Percentiles rank a stretch among this genome's conserved stretches.
Conservation (phyloP, 768 basidiomycete species). For the Chiua virens region DNA sequence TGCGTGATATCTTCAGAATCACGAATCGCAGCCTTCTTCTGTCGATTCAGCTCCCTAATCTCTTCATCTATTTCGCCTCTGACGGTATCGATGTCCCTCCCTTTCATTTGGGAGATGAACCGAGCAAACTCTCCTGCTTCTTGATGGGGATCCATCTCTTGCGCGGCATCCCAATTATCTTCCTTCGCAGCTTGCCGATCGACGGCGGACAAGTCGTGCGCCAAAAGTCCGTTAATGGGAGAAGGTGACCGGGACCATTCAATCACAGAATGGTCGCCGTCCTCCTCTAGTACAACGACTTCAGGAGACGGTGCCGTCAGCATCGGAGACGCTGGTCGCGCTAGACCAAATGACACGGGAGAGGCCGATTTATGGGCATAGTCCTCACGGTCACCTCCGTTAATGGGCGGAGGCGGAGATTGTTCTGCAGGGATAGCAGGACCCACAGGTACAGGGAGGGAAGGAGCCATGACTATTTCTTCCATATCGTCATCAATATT, state of each 20-base stretch:
- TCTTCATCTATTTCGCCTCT: slow-evolving; percentile 91
- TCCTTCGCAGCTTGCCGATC: slow-evolving; percentile 26
- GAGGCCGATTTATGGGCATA: neutral
- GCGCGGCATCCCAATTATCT: slow-evolving; percentile 77
- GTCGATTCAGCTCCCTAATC: slow-evolving; percentile 75
- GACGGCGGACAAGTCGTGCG: slow-evolving; percentile 8
- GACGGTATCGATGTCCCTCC: slow-evolving; percentile 77
- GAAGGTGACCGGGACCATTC: slow-evolving; percentile 44
- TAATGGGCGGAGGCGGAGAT: slow-evolving; percentile 15
- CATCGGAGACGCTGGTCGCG: slow-evolving; percentile 11
- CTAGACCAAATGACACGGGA: slow-evolving; percentile 4
- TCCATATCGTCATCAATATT: slow-evolving; percentile 42
- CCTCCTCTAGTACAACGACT: slow-evolving; percentile 10
- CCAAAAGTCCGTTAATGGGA: slow-evolving; percentile 15
- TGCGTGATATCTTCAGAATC: slow-evolving; percentile 95
- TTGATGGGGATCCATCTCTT: slow-evolving; percentile 77
- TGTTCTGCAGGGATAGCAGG: neutral
- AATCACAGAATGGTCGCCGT: slow-evolving; percentile 25
- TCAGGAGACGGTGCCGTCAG: slow-evolving; percentile 1
- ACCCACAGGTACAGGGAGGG: neutral
- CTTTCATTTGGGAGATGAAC: slow-evolving; percentile 90
- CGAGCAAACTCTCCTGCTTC: slow-evolving; percentile 91
- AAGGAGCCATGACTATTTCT: slow-evolving; percentile 23
- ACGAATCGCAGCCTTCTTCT: slow-evolving; percentile 85
- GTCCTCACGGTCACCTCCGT: slow-evolving; percentile 14